Evolutionary conservation across 2,329 filamentous ascomycete species (phyloP).

Genomic region (Thielaviopsis euricoi): DNA sequence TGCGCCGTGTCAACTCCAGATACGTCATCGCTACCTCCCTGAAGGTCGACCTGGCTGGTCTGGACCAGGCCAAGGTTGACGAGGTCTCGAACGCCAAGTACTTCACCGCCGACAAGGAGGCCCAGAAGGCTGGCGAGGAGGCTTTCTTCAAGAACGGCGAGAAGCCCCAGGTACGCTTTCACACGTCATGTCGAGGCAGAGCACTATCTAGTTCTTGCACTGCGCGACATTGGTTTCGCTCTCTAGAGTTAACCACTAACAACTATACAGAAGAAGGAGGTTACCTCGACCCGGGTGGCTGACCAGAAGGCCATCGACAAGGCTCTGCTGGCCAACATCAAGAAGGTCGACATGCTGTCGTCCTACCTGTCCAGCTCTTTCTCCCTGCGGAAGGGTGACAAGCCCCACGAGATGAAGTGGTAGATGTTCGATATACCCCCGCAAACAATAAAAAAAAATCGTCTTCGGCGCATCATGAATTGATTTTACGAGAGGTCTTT

Average conservation of each 20-base stretch:
- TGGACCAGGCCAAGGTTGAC: slow-evolving; percentile 83
- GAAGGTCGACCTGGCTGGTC: slow-evolving; percentile 67
- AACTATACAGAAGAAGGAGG: slow-evolving; percentile 75
- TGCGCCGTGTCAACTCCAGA: slow-evolving; percentile 83
- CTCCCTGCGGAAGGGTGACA: slow-evolving; percentile 98
- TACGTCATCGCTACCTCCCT: slow-evolving; percentile 86
- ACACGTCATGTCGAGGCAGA: not conserved
- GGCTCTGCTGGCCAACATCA: slow-evolving; percentile 85
- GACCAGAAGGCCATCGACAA: slow-evolving; percentile 99
- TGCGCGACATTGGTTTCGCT: not conserved
- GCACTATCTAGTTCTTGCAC: not conserved
- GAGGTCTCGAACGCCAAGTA: slow-evolving; percentile 65
- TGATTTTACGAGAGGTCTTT: slow-evolving; percentile 11
- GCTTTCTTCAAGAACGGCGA: slow-evolving; percentile 99
- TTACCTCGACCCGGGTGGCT: slow-evolving; percentile 75
- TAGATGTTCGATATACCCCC: slow-evolving; percentile 35
- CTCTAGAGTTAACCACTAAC: slow-evolving; percentile 1
- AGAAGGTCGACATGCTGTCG: slow-evolving; percentile 90
- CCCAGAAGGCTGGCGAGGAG: slow-evolving; percentile 94
- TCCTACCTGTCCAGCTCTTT: slow-evolving; percentile 93
- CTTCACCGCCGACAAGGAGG: slow-evolving; percentile 89
- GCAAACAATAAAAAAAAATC: slow-evolving; percentile 16
- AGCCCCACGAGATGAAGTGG: slow-evolving; percentile 99
- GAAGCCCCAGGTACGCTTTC: slow-evolving; percentile 71
- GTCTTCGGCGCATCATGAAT: slow-evolving; percentile 11